Evolutionary conservation across 306 rosid species (phyloP).

Genomic region (Glycyrrhiza uralensis): DNA sequence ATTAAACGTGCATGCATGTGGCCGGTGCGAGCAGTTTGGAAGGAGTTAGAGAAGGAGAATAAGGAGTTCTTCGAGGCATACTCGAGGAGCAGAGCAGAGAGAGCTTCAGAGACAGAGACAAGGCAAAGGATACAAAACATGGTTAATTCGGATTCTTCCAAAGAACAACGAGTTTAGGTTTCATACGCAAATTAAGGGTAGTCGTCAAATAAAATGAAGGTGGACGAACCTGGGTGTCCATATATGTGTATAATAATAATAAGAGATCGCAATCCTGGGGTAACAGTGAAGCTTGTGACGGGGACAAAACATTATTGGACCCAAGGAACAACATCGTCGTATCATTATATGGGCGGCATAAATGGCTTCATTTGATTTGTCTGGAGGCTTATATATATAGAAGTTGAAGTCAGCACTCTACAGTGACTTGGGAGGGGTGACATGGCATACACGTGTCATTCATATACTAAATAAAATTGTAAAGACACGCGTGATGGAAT

Average conservation of each 20-base stretch:
- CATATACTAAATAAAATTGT: neutral
- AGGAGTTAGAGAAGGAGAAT: slow-evolving; percentile 90
- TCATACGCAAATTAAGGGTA: slow-evolving; percentile 28
- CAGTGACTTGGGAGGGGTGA: slow-evolving; percentile 16
- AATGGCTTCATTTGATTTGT: slow-evolving; percentile 28
- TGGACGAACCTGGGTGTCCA: neutral
- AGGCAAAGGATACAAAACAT: slow-evolving; percentile 38
- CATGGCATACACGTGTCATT: slow-evolving; percentile 8
- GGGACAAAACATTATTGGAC: slow-evolving; percentile 5
- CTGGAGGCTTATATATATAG: neutral
- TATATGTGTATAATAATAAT: neutral
- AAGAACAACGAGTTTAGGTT: slow-evolving; percentile 26
- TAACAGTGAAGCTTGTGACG: neutral
- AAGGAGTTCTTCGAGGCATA: slow-evolving; percentile 85
- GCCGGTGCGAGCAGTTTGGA: slow-evolving; percentile 63
- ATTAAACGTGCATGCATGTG: slow-evolving; percentile 32
- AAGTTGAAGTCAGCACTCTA: slow-evolving; percentile 35
- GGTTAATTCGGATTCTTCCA: slow-evolving; percentile 37
- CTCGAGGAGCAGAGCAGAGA: slow-evolving; percentile 35
- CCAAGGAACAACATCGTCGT: slow-evolving; percentile 21
- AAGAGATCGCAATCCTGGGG: neutral
- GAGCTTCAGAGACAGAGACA: slow-evolving; percentile 36
- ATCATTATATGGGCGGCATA: slow-evolving; percentile 16
- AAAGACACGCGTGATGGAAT: neutral
- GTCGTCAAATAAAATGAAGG: neutral